phyloP scores from a whole-genome alignment of 2,329 filamentous ascomycete genomes.

The Curvularia eragrostidis region DNA sequence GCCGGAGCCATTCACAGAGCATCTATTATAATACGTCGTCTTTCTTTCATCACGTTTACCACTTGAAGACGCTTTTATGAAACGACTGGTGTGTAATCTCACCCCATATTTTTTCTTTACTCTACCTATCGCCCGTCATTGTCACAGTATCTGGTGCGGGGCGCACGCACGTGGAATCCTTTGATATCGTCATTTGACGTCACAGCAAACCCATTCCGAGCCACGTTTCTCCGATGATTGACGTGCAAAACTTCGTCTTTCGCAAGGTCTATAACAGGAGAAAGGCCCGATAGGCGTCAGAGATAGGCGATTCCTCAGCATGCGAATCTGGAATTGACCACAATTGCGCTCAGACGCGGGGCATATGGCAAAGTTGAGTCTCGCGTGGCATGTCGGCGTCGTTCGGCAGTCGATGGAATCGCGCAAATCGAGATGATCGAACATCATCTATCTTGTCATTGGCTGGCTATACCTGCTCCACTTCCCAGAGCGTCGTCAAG shows the following conservation, averaged over 20 bases:
- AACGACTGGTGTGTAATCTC: neutral
- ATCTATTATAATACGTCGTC: neutral
- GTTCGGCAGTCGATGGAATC: slow-evolving; percentile 27
- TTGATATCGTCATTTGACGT: slow-evolving; percentile 10
- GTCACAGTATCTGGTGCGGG: slow-evolving; percentile 12
- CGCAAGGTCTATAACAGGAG: neutral
- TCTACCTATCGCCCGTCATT: neutral
- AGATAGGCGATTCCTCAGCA: slow-evolving; percentile 30
- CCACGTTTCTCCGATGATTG: neutral
- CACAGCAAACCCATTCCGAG: slow-evolving; percentile 3
- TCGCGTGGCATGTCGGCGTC: slow-evolving; percentile 27
- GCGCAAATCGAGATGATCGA: slow-evolving; percentile 18
- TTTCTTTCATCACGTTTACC: neutral
- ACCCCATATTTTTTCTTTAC: neutral
- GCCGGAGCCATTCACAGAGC: neutral
- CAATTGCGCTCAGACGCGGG: slow-evolving; percentile 10
- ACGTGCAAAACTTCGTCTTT: neutral
- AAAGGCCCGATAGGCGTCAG: neutral
- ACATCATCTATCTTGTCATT: slow-evolving; percentile 24
- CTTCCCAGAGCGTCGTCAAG: slow-evolving; percentile 16
- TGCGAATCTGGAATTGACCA: slow-evolving; percentile 30
- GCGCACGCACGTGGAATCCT: slow-evolving; percentile 9
- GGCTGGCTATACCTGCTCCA: slow-evolving; percentile 14
- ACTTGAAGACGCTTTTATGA: neutral
- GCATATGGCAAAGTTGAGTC: slow-evolving; percentile 30